Evolutionary conservation across 2,329 filamentous ascomycete genomes (phyloP).

Genomic region (Trichoderma sp.): DNA sequence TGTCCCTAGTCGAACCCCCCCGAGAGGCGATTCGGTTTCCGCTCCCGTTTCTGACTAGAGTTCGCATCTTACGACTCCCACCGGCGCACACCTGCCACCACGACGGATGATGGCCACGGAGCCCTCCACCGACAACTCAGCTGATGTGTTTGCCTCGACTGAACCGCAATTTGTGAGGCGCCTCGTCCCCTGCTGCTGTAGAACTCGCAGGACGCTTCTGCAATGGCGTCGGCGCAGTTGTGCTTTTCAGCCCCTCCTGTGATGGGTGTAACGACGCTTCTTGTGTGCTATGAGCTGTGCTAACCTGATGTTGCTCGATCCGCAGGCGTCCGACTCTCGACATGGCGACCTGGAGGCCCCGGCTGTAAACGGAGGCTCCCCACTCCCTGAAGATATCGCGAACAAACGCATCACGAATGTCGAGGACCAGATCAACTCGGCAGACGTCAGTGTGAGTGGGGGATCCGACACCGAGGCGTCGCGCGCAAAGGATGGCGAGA

Average conservation of each 20-base stretch:
- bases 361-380: conserved; percentile 52
- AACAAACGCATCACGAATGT: conserved; percentile 61
- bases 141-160: conserved; percentile 56
- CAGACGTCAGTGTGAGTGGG: conserved; percentile 70
- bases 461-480: conserved; percentile 77
- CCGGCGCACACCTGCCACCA: conserved; percentile 42
- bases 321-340: conserved; percentile 45
- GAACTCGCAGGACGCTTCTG: neutral
- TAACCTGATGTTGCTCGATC: conserved; percentile 32
- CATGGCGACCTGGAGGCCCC: conserved; percentile 51
- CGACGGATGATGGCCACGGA: conserved; percentile 68
- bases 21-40: conserved; percentile 11
- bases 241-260: neutral
- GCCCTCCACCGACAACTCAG: conserved; percentile 56
- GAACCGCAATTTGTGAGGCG: conserved; percentile 49
- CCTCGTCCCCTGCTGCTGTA: neutral
- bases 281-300: conserved; percentile 30
- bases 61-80: conserved; percentile 37
- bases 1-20: neutral
- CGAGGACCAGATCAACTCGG: conserved; percentile 62
- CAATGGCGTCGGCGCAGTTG: conserved; percentile 26
- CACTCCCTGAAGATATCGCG: conserved; percentile 54
- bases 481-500: conserved; percentile 60
- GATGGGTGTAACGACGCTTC: conserved; percentile 15
- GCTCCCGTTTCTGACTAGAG: conserved; percentile 28